Evolutionary conservation across 768 basidiomycete species (phyloP).

Genomic region (Phanerochaete carnosa): DNA sequence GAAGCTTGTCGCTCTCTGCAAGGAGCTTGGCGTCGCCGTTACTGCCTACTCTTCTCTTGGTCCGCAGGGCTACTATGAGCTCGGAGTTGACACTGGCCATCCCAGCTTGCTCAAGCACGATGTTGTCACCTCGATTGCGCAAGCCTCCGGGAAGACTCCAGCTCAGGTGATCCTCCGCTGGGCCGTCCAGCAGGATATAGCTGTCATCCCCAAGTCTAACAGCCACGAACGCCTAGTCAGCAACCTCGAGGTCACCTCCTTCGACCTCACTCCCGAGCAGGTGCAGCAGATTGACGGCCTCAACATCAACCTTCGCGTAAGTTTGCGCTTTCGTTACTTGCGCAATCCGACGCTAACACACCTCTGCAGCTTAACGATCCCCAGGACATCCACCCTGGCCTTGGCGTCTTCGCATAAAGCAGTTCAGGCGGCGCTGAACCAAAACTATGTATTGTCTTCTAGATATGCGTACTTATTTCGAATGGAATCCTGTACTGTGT

Average conservation of each 20-base stretch:
- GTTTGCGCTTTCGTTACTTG: constrained; percentile 20
- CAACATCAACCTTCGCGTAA: constrained; percentile 62
- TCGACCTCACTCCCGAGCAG: constrained; percentile 56
- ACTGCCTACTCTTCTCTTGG: constrained; percentile 59
- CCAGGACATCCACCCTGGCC: constrained; percentile 56
- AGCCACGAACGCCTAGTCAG: constrained; percentile 33
- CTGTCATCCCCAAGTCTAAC: constrained; percentile 49
- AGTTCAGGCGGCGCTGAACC: neutral
- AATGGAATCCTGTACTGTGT: neutral
- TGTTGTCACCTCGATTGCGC: constrained; percentile 41
- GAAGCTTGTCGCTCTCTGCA: constrained; percentile 40
- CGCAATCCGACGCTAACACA: neutral
- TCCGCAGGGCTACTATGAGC: constrained; percentile 58
- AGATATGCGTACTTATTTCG: neutral
- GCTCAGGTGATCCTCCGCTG: constrained; percentile 49
- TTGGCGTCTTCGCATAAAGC: constrained; percentile 67
- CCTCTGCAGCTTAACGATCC: constrained; percentile 64
- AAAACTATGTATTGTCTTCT: neutral
- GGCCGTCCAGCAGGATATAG: constrained; percentile 44
- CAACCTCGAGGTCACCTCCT: constrained; percentile 45
- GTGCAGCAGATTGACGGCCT: constrained; percentile 53
- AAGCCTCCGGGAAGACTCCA: constrained; percentile 47
- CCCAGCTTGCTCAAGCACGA: constrained; percentile 53
- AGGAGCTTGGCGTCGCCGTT: constrained; percentile 43
- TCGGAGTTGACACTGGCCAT: constrained; percentile 52